Evolutionary conservation across 2,329 filamentous ascomycete species (phyloP).

Genomic region (Onygenales sp.): DNA sequence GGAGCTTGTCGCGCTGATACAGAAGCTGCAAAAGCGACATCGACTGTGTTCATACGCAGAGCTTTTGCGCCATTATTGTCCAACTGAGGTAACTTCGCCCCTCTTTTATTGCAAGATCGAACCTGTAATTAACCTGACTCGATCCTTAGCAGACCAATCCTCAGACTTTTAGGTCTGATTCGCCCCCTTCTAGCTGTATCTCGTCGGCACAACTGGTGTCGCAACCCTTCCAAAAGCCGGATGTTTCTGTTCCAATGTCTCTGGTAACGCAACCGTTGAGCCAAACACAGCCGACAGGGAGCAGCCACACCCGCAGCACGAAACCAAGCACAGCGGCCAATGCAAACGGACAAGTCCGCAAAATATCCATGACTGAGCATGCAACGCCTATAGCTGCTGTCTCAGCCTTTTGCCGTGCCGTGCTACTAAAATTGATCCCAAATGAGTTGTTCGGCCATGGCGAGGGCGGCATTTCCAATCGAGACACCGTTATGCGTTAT

Average conservation of each 20-base stretch:
- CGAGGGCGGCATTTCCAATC: conserved; percentile 49
- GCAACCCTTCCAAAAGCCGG: background rate
- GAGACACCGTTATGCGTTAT: conserved; percentile 50
- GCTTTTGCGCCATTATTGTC: conserved; percentile 73
- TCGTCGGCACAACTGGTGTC: background rate
- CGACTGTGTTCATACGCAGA: conserved; percentile 67
- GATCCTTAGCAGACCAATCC: background rate
- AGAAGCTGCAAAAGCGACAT: conserved; percentile 61
- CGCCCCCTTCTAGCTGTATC: conserved; percentile 1
- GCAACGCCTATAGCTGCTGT: conserved; percentile 61
- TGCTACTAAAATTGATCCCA: conserved; percentile 64
- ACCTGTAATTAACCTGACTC: background rate
- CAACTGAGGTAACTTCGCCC: conserved; percentile 33
- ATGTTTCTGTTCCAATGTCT: background rate
- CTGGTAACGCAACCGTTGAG: background rate
- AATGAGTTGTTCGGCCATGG: conserved; percentile 62
- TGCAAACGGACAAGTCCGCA: conserved; percentile 10
- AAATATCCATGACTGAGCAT: conserved; percentile 49
- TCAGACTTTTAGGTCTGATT: conserved; percentile 11
- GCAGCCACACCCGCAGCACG: background rate
- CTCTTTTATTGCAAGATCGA: background rate
- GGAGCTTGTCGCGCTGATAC: conserved; percentile 47
- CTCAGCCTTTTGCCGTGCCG: conserved; percentile 78
- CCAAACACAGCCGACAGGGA: conserved; percentile 2
- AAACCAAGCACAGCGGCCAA: conserved; percentile 6